These are phyloP conservation scores for Sonneratia alba DNA, from an alignment of 345 rosid genomes.

Conservation along the genomic window DNA sequence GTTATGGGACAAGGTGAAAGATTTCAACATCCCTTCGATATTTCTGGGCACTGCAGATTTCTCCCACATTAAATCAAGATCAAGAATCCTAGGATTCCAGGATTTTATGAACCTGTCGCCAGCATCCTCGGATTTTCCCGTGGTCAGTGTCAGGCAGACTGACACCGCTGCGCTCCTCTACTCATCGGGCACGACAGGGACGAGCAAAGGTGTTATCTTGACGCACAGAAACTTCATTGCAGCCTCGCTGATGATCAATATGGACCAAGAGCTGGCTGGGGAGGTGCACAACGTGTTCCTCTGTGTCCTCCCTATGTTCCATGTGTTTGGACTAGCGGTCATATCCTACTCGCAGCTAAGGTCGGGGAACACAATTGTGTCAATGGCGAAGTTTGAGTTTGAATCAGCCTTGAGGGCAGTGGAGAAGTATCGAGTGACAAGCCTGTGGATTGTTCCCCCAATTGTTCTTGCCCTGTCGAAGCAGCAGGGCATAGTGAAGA, in stretches of 20 bases:
- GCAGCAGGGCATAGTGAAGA: conserved; percentile 41
- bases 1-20: conserved; percentile 51
- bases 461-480: conserved; percentile 75
- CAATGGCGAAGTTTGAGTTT: conserved; percentile 64
- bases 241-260: conserved; percentile 31
- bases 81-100: conserved; percentile 28
- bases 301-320: conserved; percentile 84
- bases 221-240: conserved; percentile 78
- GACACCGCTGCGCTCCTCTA: conserved; percentile 64
- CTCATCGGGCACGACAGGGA: conserved; percentile 88
- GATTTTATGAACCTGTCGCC: conserved; percentile 41
- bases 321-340: conserved; percentile 65
- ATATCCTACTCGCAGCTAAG: conserved; percentile 45
- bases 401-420: conserved; percentile 36
- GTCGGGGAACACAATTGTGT: conserved; percentile 49
- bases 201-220: conserved; percentile 75
- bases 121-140: conserved; percentile 35
- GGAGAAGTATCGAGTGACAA: conserved; percentile 55
- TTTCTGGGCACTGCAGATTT: conserved; percentile 35
- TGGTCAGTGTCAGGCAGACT: conserved; percentile 33
- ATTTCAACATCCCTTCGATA: conserved; percentile 48
- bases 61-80: conserved; percentile 10
- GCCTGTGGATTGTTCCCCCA: conserved; percentile 85
- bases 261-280: conserved; percentile 49
- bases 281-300: conserved; percentile 40